Evolutionary conservation across 768 basidiomycete species (phyloP), one percentile per base, ranked within the genome.

Genomic region (Boletus pseudo-olivaceus): DNA sequence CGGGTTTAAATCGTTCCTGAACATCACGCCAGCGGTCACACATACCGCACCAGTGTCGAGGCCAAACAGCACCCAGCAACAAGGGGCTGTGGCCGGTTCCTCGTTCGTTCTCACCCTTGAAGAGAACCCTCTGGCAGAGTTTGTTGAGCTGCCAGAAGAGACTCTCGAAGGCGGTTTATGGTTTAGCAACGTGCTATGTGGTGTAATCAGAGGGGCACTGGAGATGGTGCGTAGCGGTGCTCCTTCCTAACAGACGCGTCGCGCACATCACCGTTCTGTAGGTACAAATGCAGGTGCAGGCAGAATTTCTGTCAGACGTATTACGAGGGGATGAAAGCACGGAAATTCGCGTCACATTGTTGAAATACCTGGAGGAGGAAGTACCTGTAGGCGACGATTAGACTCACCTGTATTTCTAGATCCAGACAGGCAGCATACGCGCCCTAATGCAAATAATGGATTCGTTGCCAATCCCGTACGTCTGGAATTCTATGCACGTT

Each of bases 1-100:
- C 58, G 97, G 94, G 23, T 99, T 99, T 80, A 98, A 98, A 72
- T 87, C 94, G 5, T 98, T 98, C 72, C 77, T 99, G 49, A 98
- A 98, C 68, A 87, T 98, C 63, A 85, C 87, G 0, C 97, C 97
- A 1, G 78, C 75, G 19, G 80, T 98, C 47, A 81, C 85, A 27
- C 93, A 96, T 64, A 73, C 78, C 10, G 74, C 82, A 9, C 72
- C 82, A 11, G 71, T 82, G 6, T 77, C 84, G 38, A 74, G 79
- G 59, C 77, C 82, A 5, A 73, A 63, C 51, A 75, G 75, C 54
- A 38, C 56, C 27, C 62, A 74, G 61, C 72, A 76, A 39, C 78
- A 78, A 56, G 68, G 76, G 12, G 70, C 69, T 19, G 62, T 74
- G 2, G 56, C 68, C 23, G 83, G 82, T 29, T 76, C 87, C 7